Base-by-base conservation (phyloP, 257 asterid genomes). In the Solanum sitiens region DNA sequence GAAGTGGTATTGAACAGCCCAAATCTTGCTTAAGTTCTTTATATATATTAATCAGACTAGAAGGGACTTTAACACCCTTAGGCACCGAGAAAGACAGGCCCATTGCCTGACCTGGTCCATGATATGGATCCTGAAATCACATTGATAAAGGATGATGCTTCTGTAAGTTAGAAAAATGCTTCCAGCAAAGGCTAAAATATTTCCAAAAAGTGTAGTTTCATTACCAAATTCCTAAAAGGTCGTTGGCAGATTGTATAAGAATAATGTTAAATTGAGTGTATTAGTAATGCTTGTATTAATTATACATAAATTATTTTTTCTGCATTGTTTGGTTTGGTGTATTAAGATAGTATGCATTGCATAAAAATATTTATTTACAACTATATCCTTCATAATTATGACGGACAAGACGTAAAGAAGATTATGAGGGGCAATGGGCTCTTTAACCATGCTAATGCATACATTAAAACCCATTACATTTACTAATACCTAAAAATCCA, bases 51-150 rank as follows among this genome's bases (percentile, higher is more conserved):
- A 87, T 75, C 79, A 97, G 94, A 90, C 99, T 97, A 23, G 99
- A 96, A 83, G 99, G 99, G 73, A 96, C 93, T 92, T 94, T 96
- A 76, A 96, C 89, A 47, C 95, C 98, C 45, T 90, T 92, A 6
- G 98, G 99, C 83, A 97, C 99, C 1, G 99, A 97, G 92, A 97
- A 97, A 65, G 99, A 97, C 86, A 96, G 97, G 27, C 99, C 99
- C 99, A 97, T 97, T 63, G 99, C 99, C 90, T 97, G 99, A 83
- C 98, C 98, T 87, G 98, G 99, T 83, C 99, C 99, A 86, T 97
- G 99, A 87, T 97, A 97, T 56, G 99, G 99, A 88, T 97, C 99
- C 98, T 96, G 93, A 73, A 7, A 80, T 53, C 68, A 47, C 85
- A 16, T 47, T 16, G 68, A 16, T 27, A 47, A 45, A 65, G 75